Evolutionary conservation across 768 basidiomycete species (phyloP).

Genomic region (Pholiota conissans): DNA sequence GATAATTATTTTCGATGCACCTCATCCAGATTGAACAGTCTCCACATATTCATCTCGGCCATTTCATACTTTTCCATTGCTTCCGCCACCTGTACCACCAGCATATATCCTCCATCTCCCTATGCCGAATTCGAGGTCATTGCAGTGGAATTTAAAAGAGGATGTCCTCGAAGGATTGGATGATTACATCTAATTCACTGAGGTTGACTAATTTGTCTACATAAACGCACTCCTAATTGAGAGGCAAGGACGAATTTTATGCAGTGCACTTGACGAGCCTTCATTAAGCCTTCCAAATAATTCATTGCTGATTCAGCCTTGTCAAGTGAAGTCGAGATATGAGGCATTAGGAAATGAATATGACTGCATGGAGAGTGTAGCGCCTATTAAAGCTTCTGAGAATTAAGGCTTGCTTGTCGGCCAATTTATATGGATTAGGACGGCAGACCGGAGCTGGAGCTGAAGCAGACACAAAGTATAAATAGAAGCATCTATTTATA

Average conservation of each 20-base stretch:
- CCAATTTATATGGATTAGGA: background rate
- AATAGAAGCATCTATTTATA: background rate
- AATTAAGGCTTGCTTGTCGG: background rate
- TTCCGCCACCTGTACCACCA: constrained; percentile 21
- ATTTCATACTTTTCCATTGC: constrained; percentile 29
- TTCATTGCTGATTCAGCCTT: background rate
- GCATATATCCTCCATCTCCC: constrained; percentile 17
- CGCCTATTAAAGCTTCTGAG: background rate
- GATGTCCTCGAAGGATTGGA: constrained; percentile 14
- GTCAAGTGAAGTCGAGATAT: background rate
- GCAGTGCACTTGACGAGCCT: background rate
- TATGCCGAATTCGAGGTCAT: constrained; percentile 11
- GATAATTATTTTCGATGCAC: constrained; percentile 15
- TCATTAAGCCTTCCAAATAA: background rate
- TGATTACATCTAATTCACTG: background rate
- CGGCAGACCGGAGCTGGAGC: background rate
- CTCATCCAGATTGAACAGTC: constrained; percentile 16
- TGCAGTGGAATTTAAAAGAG: constrained; percentile 16
- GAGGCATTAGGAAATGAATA: background rate
- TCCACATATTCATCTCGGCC: constrained; percentile 24
- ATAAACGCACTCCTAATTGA: background rate
- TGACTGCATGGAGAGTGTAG: background rate
- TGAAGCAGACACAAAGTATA: background rate
- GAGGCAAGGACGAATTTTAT: background rate
- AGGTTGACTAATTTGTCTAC: background rate